Base-by-base conservation (phyloP, 805 yeast species). In the Candida coquimbonensis region DNA sequence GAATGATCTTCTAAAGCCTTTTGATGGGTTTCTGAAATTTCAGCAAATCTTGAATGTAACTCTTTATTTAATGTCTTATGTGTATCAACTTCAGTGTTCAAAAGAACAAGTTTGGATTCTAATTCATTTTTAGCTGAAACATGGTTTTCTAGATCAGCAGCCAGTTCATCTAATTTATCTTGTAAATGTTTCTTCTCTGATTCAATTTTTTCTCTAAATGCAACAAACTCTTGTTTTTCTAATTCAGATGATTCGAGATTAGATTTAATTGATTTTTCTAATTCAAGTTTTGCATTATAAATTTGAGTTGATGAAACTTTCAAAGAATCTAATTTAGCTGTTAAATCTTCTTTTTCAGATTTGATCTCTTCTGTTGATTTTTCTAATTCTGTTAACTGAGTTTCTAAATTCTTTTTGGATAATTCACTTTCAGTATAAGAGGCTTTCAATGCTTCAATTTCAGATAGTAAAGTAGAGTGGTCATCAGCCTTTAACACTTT, bases 401-500 rank as follows among this genome's bases (percentile, higher is more conserved):
- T 11, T 21, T 39, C 16, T n/a, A 44, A 35, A 7, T 7, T 25
- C 12, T 44, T 32, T 26, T 44, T 44, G 8, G 34, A 39, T 7
- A 4, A 13, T 14, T 40, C 43, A 17, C 39, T 40, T 17, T 36
- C 38, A 24, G 33, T 24, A 19, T 25, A 17, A 2, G 39, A 29
- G 16, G 21, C 19, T 26, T 37, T 40, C 14, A 44, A 19, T 5
- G 43, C 12, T 13, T 33, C 40, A n/a, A 40, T 19, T n/a, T 47
- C 43, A 5, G 46, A 31, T 29, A 53, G 27, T 16, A 53, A 47
- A 12, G 14, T 25, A 8, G 46, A 24, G 34, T 53, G 53, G 16
- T 45, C 53, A 16, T 14, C 36, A 5, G 6, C 14, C 7, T 48
- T 42, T 41, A 56, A 32, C 6, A 56, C 38, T 14, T 42, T 48